These are phyloP conservation scores for Aspergillus ibericus DNA, from an alignment of 2,329 filamentous ascomycete genomes.

Conservation along the genomic window DNA sequence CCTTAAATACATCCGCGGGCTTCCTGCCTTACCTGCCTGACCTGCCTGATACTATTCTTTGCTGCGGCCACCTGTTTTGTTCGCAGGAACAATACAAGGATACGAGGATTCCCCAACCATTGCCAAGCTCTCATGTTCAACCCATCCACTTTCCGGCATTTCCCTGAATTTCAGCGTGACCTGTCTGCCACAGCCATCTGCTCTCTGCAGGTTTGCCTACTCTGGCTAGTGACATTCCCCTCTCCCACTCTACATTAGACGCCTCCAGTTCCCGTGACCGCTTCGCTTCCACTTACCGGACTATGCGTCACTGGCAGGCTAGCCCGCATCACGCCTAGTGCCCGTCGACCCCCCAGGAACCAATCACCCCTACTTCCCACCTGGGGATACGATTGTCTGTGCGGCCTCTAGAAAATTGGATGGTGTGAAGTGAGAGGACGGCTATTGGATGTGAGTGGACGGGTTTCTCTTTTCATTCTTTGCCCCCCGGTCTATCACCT, in stretches of 20 bases:
- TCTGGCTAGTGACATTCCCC: neutral
- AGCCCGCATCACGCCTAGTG: slow-evolving; percentile 5
- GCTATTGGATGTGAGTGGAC: neutral
- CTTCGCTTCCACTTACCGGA: neutral
- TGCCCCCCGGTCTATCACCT: neutral
- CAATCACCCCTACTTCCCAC: neutral
- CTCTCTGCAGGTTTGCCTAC: neutral
- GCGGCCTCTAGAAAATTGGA: neutral
- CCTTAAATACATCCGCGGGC: neutral
- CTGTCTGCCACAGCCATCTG: neutral
- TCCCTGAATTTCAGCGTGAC: neutral
- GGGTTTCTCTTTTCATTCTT: neutral
- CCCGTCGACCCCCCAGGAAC: slow-evolving; percentile 10
- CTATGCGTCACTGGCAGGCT: neutral
- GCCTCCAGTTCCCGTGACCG: neutral
- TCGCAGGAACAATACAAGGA: neutral
- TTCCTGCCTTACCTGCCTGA: no score
- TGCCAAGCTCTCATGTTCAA: neutral
- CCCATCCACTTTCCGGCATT: neutral
- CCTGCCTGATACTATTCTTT: no score
- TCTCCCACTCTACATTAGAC: neutral
- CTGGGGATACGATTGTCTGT: neutral
- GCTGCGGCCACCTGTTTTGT: no score
- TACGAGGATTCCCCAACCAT: neutral
- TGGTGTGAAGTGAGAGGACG: neutral